phyloP scores from a whole-genome alignment of 768 basidiomycete species.

The Suillus paluster region DNA sequence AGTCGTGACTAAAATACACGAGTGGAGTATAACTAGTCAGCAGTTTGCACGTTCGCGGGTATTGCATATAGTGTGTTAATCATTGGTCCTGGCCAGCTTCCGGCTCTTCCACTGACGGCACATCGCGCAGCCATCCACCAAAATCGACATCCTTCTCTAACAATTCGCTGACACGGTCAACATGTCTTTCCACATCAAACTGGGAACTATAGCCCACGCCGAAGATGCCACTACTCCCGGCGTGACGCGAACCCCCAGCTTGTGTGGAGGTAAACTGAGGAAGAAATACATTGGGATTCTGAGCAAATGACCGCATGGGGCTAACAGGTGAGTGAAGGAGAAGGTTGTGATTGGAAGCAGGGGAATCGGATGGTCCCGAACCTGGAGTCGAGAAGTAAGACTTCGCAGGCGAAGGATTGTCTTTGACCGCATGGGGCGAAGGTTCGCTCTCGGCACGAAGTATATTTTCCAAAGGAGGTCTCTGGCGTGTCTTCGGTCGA shows the following conservation, averaged over 20 bases:
- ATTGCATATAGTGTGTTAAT: constrained; percentile 10
- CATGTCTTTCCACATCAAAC: constrained; percentile 58
- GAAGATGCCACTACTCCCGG: constrained; percentile 31
- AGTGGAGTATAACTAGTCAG: constrained; percentile 19
- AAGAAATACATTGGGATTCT: constrained; percentile 38
- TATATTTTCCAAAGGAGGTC: neutral
- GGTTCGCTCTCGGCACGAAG: neutral
- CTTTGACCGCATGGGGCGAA: constrained; percentile 8
- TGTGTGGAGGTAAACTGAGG: constrained; percentile 45
- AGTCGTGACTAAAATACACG: constrained; percentile 20
- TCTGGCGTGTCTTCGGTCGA: neutral
- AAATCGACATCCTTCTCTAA: constrained; percentile 64
- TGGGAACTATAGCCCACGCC: constrained; percentile 60
- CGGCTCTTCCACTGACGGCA: constrained; percentile 35
- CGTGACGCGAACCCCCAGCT: constrained; percentile 20
- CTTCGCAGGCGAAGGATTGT: constrained; percentile 36
- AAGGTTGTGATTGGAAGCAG: constrained; percentile 25
- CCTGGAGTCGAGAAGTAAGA: constrained; percentile 44
- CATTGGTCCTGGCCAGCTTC: constrained; percentile 21
- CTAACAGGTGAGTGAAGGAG: constrained; percentile 39
- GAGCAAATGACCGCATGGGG: constrained; percentile 39
- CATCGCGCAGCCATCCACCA: constrained; percentile 53
- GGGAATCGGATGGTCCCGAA: constrained; percentile 35
- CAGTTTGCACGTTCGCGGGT: constrained; percentile 10
- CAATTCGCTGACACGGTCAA: constrained; percentile 56